Evolutionary conservation across 2,329 filamentous ascomycete species (phyloP), one percentile per base, ranked within the genome.

Genomic region (Sclerotinia nivalis): DNA sequence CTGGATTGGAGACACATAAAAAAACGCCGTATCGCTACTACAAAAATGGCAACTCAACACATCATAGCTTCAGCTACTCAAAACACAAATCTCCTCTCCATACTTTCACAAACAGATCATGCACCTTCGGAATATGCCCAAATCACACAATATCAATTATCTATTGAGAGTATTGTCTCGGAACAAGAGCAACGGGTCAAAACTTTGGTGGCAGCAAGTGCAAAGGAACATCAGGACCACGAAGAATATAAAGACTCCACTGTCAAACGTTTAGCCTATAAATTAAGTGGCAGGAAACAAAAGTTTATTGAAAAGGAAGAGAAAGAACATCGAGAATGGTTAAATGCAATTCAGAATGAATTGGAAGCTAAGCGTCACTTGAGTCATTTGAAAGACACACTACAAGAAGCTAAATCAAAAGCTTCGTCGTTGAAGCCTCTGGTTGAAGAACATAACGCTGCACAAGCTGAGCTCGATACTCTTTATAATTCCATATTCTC

Each of bases 301-400:
- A 82, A 82, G 67, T 85, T 85, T 72, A 77, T 79, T 20, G 80
- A 80, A 31, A 82, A 79, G 56, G 83, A 84, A 31, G 81, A 82
- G 67, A 84, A 84, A 71, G 85, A 87, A 76, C 85, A 87, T 75
- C 77, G 79, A 55, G 85, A 87, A 71, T 87, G 86, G 75, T 81
- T 85, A 45, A 82, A 85, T 45, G 85, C 82, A 0, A 80, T 85
- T 62, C 83, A 86, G 71, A 78, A 82, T 49, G 80, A 82, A 54
- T 80, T 82, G 56, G 74, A 81, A 66, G 80, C 82, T 52, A 78
- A 80, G 2, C 55, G 66, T 37, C 55, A 49, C 25, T 22, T 68
- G 10, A 12, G 25, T 18, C 78, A 79, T 66, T 75, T 87, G 1
- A 76, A 78, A 9, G 69, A 69, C 1, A 81, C 83, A 69, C 78